Evolutionary conservation across 1,139 yeast species (phyloP).

Genomic region (Pichia inconspicua): DNA sequence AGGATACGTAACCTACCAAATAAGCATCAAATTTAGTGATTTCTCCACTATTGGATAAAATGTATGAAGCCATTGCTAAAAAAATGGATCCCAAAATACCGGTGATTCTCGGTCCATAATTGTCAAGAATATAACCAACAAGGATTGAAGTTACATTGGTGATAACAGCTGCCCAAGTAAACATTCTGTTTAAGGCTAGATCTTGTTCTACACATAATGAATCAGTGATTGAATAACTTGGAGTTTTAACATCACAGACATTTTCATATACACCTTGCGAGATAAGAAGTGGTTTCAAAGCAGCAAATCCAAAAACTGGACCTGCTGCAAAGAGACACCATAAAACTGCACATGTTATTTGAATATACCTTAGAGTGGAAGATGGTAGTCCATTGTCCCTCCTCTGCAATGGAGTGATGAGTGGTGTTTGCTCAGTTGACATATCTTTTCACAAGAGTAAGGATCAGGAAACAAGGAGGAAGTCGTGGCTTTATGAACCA

Average conservation of each 20-base stretch:
- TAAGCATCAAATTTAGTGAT: constrained; percentile 46
- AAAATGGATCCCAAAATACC: constrained; percentile 66
- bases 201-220: constrained; percentile 63
- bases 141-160: constrained; percentile 80
- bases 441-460: background rate
- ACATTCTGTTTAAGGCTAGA: constrained; percentile 68
- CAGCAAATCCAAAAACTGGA: constrained; percentile 91
- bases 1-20: constrained; percentile 52
- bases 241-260: constrained; percentile 35
- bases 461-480: too few species aligned
- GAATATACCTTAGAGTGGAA: constrained; percentile 29
- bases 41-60: constrained; percentile 34
- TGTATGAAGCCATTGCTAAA: constrained; percentile 45
- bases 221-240: constrained; percentile 9
- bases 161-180: constrained; percentile 78
- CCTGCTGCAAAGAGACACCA: constrained; percentile 95
- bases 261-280: constrained; percentile 68
- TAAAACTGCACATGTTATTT: constrained; percentile 59
- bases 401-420: constrained; percentile 1
- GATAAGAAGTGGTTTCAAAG: constrained; percentile 74
- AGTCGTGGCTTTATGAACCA: too few species aligned
- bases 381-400: constrained; percentile 8
- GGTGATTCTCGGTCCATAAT: constrained; percentile 70
- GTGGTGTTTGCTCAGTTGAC: constrained; percentile 12
- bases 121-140: constrained; percentile 73